Percentiles rank a stretch among this genome's conserved stretches.
phyloP scores from a whole-genome alignment of 1,284 basidiomycete genomes.

The Ganoderma meredithae region DNA sequence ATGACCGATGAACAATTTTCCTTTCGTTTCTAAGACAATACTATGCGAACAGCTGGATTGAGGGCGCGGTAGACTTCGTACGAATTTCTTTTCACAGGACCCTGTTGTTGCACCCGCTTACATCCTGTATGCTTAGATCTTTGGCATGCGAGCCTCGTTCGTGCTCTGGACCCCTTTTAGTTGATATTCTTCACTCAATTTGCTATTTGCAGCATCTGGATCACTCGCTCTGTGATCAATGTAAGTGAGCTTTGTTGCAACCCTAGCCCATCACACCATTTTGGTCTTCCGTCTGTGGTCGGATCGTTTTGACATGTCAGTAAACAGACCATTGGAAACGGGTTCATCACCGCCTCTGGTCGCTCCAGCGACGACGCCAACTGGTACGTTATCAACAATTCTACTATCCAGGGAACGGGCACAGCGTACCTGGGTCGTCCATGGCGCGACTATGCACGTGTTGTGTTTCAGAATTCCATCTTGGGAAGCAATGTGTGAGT shows the following conservation, averaged over 20 bases:
- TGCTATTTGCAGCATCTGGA: slow-evolving; percentile 34
- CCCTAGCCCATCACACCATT: slow-evolving; percentile 2
- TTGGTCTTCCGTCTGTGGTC: not conserved
- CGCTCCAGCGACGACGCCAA: slow-evolving; percentile 51
- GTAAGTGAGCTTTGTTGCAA: slow-evolving; percentile 24
- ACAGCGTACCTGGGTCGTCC: slow-evolving; percentile 57
- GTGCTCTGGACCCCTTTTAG: slow-evolving; percentile 40
- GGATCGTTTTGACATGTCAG: slow-evolving; percentile 1
- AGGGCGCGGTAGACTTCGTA: slow-evolving; percentile 66
- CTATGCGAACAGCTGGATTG: slow-evolving; percentile 39
- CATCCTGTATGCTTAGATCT: slow-evolving; percentile 30
- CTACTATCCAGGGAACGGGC: slow-evolving; percentile 53
- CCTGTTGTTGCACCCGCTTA: not conserved
- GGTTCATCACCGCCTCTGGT: slow-evolving; percentile 61
- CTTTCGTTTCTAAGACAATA: slow-evolving; percentile 31
- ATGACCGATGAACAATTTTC: slow-evolving; percentile 28
- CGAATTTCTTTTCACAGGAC: slow-evolving; percentile 17
- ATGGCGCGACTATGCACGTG: slow-evolving; percentile 48
- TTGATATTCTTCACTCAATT: slow-evolving; percentile 49
- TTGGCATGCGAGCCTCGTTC: slow-evolving; percentile 38
- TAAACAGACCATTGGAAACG: slow-evolving; percentile 43
- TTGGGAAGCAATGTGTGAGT: slow-evolving; percentile 37
- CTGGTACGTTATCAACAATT: slow-evolving; percentile 58
- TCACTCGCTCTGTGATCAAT: slow-evolving; percentile 39
- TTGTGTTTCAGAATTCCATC: slow-evolving; percentile 36